Conservation (phyloP, 2,329 filamentous ascomycete genomes). For the Penicillium sp. region DNA sequence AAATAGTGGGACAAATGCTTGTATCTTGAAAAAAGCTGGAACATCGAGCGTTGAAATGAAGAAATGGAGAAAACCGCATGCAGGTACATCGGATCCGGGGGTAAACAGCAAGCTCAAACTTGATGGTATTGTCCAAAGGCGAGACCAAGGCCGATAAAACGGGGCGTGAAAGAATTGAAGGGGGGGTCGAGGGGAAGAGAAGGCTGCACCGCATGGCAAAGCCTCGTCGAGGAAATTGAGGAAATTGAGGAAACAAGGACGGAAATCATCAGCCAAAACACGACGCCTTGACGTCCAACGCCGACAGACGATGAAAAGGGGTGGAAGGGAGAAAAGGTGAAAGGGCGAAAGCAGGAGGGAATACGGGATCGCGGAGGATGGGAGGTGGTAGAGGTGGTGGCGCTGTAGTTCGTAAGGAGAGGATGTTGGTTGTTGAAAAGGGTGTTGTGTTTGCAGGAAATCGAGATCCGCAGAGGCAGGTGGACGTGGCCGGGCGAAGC, state of each 20-base stretch:
- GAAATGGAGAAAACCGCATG: conserved; percentile 6
- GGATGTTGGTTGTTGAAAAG: conserved; percentile 9
- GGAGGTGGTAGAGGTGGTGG: conserved; percentile 16
- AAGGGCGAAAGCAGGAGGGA: conserved; percentile 20
- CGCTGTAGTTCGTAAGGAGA: conserved; percentile 24
- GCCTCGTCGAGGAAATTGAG: too few relatives aligned
- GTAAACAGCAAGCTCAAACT: conserved; percentile 23
- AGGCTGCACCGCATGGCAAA: too few relatives aligned
- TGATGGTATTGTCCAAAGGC: conserved; percentile 15
- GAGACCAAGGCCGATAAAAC: conserved; percentile 10
- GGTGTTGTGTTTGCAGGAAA: background rate
- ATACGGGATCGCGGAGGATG: conserved; percentile 9
- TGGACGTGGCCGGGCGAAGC: conserved; percentile 18
- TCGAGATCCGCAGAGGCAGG: conserved; percentile 13
- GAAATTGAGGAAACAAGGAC: conserved; percentile 11
- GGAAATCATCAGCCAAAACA: conserved; percentile 39
- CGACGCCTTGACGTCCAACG: conserved; percentile 46
- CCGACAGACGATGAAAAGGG: conserved; percentile 40
- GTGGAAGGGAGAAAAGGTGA: conserved; percentile 27
- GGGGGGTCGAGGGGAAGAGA: conserved; percentile 38
- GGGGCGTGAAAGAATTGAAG: conserved; percentile 7
- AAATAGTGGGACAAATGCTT: conserved; percentile 13
- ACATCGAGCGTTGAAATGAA: background rate
- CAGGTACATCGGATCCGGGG: conserved; percentile 12
- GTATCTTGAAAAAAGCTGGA: conserved; percentile 7